These are phyloP conservation scores for Pseudoperonospora humuli DNA, from an alignment of 352 stramenopile species.

Conservation along the genomic window DNA sequence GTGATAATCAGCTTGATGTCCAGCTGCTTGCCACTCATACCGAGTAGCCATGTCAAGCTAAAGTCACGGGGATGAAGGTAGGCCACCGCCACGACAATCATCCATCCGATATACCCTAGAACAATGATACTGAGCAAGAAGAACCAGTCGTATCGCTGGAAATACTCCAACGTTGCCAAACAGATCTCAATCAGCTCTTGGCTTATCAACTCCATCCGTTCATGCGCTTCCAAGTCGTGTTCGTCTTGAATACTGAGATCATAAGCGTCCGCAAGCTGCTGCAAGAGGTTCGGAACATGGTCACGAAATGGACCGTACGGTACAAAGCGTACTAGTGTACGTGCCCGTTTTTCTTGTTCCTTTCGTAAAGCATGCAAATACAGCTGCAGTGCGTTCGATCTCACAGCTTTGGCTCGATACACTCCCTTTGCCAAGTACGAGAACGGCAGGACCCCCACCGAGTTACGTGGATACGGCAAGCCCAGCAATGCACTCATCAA, in stretches of 20 bases:
- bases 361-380: constrained; percentile 59
- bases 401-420: constrained; percentile 59
- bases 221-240: constrained; percentile 6
- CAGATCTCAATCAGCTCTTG: constrained; percentile 69
- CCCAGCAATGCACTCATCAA: constrained; percentile 65
- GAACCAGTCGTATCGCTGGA: constrained; percentile 81
- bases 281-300: constrained; percentile 21
- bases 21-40: constrained; percentile 16
- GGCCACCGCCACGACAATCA: constrained; percentile 46
- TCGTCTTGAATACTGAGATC: constrained; percentile 3
- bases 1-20: constrained; percentile 20
- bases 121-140: constrained; percentile 74
- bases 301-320: constrained; percentile 43
- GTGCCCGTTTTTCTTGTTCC: constrained; percentile 51
- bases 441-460: constrained; percentile 68
- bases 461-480: constrained; percentile 75
- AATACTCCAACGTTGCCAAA: constrained; percentile 67
- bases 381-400: constrained; percentile 67
- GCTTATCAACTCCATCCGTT: constrained; percentile 36
- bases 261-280: constrained; percentile 25
- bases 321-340: constrained; percentile 55
- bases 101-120: constrained; percentile 71
- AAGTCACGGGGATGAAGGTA: constrained; percentile 43
- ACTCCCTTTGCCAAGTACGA: constrained; percentile 49
- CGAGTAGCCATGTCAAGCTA: constrained; percentile 22